A percentile compares a stretch with the other conserved stretches of the same genome.
These are phyloP conservation scores for Eucalyptus sp. DNA, from an alignment of 345 rosid genomes.

Conservation along the genomic window DNA sequence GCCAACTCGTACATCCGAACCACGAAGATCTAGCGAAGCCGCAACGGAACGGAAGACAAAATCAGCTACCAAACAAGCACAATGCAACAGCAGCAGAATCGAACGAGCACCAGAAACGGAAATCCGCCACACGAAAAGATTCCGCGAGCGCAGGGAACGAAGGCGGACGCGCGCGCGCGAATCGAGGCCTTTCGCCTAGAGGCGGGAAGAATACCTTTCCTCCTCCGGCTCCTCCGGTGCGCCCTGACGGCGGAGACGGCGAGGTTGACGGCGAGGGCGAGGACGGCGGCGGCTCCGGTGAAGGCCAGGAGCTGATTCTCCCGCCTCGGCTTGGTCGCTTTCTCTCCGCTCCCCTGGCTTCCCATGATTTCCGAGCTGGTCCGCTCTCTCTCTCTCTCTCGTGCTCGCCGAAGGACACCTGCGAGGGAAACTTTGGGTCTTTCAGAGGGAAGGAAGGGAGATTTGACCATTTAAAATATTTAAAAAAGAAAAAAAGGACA, in stretches of 20 bases:
- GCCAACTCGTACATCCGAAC: slow-evolving; percentile 47
- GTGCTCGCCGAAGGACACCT: slow-evolving; percentile 10
- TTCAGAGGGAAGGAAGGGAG: not conserved
- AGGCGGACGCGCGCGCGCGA: not conserved
- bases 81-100: not conserved
- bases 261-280: slow-evolving; percentile 51
- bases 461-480: not conserved
- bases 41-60: not conserved
- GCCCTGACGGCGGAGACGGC: slow-evolving; percentile 57
- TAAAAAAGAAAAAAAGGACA: not conserved
- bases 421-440: slow-evolving; percentile 14
- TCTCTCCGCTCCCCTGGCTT: slow-evolving; percentile 8
- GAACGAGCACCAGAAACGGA: not conserved
- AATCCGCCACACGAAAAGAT: not conserved
- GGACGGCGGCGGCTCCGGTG: slow-evolving; percentile 69
- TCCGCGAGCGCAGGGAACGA: not conserved
- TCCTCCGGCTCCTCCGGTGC: slow-evolving; percentile 33
- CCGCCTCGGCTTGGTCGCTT: slow-evolving; percentile 18
- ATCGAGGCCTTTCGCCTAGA: not conserved
- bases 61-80: not conserved
- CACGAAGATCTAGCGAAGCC: slow-evolving; percentile 45
- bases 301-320: slow-evolving; percentile 34
- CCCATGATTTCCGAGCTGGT: not conserved
- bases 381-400: not conserved
- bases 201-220: slow-evolving; percentile 24